phyloP scores from a whole-genome alignment of 257 asterid genomes.

The Solanum paucissectum region DNA sequence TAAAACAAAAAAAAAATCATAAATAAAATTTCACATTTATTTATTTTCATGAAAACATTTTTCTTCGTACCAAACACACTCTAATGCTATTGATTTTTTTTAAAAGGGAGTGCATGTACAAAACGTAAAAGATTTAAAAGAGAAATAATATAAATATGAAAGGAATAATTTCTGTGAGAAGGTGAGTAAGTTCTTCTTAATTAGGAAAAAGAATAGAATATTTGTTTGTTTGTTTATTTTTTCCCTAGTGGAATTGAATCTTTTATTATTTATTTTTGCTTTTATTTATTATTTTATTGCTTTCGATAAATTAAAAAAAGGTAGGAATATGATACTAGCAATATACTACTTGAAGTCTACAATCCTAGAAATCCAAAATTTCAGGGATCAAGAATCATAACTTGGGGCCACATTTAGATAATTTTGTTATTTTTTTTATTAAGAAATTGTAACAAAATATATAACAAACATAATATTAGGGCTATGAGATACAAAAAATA shows the following conservation, averaged over 20 bases:
- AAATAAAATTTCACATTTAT: not conserved
- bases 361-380: not conserved
- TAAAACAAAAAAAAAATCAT: not conserved
- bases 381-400: conserved; percentile 9
- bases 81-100: not conserved
- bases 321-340: not conserved
- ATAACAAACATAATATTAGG: not conserved
- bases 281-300: not conserved
- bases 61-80: not conserved
- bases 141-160: not conserved
- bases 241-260: not conserved
- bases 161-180: not conserved
- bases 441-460: not conserved
- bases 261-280: not conserved
- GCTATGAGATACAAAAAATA: not conserved
- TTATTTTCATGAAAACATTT: not conserved
- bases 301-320: not conserved
- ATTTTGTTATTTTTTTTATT: not conserved
- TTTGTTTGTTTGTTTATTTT: not conserved
- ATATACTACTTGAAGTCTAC: not conserved
- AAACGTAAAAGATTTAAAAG: not conserved
- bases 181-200: not conserved
- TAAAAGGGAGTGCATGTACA: not conserved
- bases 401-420: not conserved
- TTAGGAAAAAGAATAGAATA: not conserved